These are phyloP conservation scores for Talaromyces sp. DNA, from an alignment of 2,329 filamentous ascomycete genomes.

Conservation along the genomic window DNA sequence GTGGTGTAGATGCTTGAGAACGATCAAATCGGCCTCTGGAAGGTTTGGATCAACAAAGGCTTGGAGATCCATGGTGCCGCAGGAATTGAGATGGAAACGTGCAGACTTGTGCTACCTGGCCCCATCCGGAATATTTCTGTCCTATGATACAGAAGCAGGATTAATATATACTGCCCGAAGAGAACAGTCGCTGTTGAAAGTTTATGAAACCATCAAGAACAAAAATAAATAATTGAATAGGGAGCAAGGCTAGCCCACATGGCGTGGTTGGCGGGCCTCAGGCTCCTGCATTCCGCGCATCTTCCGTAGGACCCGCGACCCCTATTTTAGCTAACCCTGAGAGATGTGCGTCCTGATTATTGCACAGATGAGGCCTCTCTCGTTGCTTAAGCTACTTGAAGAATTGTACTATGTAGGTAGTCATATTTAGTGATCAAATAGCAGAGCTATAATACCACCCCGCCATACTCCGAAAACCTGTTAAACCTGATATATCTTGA, in stretches of 20 bases:
- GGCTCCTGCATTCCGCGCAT: background rate
- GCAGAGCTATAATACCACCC: background rate
- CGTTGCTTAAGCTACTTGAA: background rate
- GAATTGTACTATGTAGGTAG: background rate
- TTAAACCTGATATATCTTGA: background rate
- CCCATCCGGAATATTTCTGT: background rate
- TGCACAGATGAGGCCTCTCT: background rate
- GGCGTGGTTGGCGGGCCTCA: background rate
- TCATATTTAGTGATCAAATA: background rate
- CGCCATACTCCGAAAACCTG: background rate
- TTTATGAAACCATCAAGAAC: background rate
- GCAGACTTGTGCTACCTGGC: conserved; percentile 1
- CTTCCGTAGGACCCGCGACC: background rate
- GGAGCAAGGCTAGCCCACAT: background rate
- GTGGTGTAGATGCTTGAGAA: conserved; percentile 15
- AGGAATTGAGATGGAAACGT: background rate
- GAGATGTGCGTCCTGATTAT: background rate
- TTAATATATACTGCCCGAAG: background rate
- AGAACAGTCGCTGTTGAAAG: background rate
- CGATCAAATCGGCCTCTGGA: conserved; percentile 12
- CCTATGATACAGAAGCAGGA: background rate
- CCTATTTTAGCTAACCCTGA: background rate
- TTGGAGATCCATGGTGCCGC: conserved; percentile 13
- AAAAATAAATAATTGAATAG: background rate
- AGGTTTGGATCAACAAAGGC: conserved; percentile 14